Base-by-base conservation (phyloP, 495 filamentous ascomycete genomes). In the Cladorrhinum samala region DNA sequence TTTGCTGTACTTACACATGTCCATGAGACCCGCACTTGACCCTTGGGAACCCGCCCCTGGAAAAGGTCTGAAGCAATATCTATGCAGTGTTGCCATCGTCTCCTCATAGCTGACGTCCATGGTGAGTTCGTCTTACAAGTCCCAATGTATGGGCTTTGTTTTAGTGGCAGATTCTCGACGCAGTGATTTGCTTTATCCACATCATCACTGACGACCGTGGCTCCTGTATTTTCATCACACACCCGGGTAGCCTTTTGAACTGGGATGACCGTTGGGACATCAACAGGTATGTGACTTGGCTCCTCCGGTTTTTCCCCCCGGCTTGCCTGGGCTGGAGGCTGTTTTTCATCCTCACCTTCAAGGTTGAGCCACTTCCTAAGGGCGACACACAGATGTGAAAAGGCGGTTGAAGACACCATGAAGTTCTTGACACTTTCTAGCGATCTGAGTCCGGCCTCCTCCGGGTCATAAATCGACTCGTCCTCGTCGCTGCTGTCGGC, bases 371-470 rank as follows among this genome's bases (percentile, higher is more conserved):
- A 42, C 1, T 14, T 5, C 16, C 39, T 44, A 9, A 51, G 16
- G 5, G 37, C 13, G 5, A 8, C 11, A 21, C 20, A 27, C 5
- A 51, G 11, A 11, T 25, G 14, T 1, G 38, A 16, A 19, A 51
- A 51, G 9, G 49, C 49, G 11, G 7, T 19, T 9, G 49, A 54
- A 0, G 40, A 40, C 18, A 53, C 1, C 42, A 53, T 27, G 14
- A 53, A 53, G 11, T 1, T 40, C 51, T 53, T 53, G 51, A 53
- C 42, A 14, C 16, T 24, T 9, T 53, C 42, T 1, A 53, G 30
- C 24, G 43, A 46, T 16, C 45, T 40, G 0, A 53, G 17, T 20
- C 19, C 43, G 4, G 49, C 14, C 39, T 16, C 50, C 25, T 53
- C 50, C 2, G 41, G 41, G 19, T 53, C 50, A 18, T 53, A 20